Conservation (phyloP, 805 yeast species). For the Jamesozyma lodderae region DNA sequence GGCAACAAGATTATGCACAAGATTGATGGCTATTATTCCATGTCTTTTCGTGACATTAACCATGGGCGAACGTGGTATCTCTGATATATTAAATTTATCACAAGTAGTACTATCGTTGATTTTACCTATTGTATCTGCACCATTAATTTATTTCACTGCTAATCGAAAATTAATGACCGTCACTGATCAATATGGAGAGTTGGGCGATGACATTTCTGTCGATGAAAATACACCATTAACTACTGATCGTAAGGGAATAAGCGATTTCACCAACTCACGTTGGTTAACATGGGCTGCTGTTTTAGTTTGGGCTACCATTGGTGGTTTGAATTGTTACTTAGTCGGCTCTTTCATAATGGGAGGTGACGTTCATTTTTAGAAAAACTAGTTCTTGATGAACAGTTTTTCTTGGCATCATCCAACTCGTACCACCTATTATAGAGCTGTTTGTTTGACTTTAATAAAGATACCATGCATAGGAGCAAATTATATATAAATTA, state of each 20-base stretch:
- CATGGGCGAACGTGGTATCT: conserved; percentile 76
- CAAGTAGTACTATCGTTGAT: conserved; percentile 78
- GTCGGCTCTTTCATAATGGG: conserved; percentile 43
- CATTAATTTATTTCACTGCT: conserved; percentile 74
- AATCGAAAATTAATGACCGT: conserved; percentile 58
- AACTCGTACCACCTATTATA: too few species aligned
- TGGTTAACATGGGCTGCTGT: conserved; percentile 46
- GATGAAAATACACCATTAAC: conserved; percentile 27
- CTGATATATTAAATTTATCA: conserved; percentile 63
- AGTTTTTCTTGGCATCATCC: too few species aligned
- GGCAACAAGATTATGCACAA: conserved; percentile 65
- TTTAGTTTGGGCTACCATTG: conserved; percentile 60
- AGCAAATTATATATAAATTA: too few species aligned
- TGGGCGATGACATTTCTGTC: conserved; percentile 3
- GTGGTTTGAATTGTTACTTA: conserved; percentile 63
- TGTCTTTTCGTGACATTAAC: conserved; percentile 64
- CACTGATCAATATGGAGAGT: conserved; percentile 23
- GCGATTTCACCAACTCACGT: conserved; percentile 64
- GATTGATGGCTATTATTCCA: conserved; percentile 79
- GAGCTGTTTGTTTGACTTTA: too few species aligned
- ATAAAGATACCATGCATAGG: too few species aligned
- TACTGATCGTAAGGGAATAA: conserved; percentile 20
- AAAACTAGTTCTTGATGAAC: too few species aligned
- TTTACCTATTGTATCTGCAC: conserved; percentile 82
- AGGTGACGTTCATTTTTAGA: conserved; percentile 42